Evolutionary conservation across 78 protist species (phyloP).

Genomic region (Corallochytrium limacisporum): DNA sequence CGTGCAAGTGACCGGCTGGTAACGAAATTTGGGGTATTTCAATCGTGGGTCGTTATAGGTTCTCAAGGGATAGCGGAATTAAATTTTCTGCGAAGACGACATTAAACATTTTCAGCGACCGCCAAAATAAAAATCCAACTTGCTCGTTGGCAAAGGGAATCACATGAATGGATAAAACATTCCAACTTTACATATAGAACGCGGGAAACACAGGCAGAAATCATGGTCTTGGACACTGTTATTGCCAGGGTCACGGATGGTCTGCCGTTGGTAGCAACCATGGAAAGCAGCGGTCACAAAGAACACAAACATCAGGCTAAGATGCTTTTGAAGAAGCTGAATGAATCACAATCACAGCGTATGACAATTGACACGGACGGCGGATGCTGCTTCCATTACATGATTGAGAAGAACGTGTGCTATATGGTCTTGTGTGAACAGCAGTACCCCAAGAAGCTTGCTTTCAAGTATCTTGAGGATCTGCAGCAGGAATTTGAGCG

Average conservation of each 20-base stretch:
- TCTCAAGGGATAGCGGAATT: no score
- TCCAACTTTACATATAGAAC: no score
- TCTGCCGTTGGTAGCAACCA: constrained; percentile 23
- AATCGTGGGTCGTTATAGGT: no score
- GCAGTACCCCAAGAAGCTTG: constrained; percentile 60
- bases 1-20: no score
- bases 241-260: constrained; percentile 29
- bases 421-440: constrained; percentile 47
- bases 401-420: constrained; percentile 48
- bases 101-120: no score
- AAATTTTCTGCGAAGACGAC: no score
- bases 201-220: no score
- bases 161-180: no score
- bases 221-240: constrained; percentile 1
- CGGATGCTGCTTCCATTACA: constrained; percentile 21
- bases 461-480: constrained; percentile 57
- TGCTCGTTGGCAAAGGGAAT: no score
- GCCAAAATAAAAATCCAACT: no score
- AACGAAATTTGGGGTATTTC: no score
- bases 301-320: constrained; percentile 22
- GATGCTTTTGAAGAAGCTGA: constrained; percentile 5
- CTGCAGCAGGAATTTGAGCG: constrained; percentile 41
- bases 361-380: constrained; percentile 12
- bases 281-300: constrained; percentile 16
- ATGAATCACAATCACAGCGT: background rate